phyloP scores from a whole-genome alignment of 352 stramenopile species.

The Globisporangium spiculum region DNA sequence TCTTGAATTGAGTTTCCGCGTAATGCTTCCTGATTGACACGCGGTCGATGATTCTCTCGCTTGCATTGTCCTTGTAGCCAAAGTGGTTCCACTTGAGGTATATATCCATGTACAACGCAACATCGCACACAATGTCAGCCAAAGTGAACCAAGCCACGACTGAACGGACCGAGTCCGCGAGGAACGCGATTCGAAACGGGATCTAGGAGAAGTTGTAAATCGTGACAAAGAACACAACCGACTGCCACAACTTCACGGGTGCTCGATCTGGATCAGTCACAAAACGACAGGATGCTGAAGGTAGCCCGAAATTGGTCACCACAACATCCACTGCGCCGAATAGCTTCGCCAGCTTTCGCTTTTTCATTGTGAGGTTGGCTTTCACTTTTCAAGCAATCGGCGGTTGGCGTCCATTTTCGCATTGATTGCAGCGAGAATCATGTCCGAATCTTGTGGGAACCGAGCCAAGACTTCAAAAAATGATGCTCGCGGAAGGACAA shows the following conservation, averaged over 20 bases:
- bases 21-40: background rate
- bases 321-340: background rate
- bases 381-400: background rate
- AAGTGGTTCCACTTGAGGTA: background rate
- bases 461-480: background rate
- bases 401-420: background rate
- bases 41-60: background rate
- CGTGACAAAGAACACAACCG: constrained; percentile 1
- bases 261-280: background rate
- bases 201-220: background rate
- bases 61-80: constrained; percentile 1
- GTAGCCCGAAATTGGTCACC: background rate
- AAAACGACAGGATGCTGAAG: background rate
- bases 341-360: background rate
- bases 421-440: background rate
- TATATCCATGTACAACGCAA: background rate
- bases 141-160: background rate
- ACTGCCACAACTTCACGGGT: background rate
- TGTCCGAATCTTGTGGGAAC: background rate
- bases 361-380: background rate
- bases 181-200: constrained; percentile 1
- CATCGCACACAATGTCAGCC: background rate
- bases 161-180: background rate
- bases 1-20: background rate
- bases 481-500: background rate